Base-by-base conservation (phyloP, 176 grass and related monocot species). In the Tillandsia fasciculata region DNA sequence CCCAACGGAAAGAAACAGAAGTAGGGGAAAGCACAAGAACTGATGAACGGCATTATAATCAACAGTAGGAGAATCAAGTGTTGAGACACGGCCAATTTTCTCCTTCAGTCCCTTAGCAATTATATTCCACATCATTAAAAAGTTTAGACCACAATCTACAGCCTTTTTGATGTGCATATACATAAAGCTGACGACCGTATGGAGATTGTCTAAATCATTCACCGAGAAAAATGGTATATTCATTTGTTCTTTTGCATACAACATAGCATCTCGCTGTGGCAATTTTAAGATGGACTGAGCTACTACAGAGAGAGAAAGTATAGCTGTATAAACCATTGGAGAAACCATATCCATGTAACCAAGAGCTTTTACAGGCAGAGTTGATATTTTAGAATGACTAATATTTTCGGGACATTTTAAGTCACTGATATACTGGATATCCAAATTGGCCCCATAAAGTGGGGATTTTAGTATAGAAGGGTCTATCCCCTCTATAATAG, bases 11-110 rank as follows among this genome's bases (percentile, higher is more conserved):
- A 77, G 59, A 22, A 85, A 8, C 42, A 66, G 48, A 8, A 87
- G 67, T n/a, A 87, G 12, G 64, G 85, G 85, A 79, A 80, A 87
- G 49, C 73, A 87, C 24, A 87, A 73, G 64, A 87, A 87, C 51
- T 80, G 77, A 80, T 58, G 58, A n/a, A 83, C 50, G 12, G 70
- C 14, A 63, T 65, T 66, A 52, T 51, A 10, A 77, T 1, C 49
- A 73, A 13, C 9, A 24, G 23, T 50, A 12, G 26, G 27, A 65
- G 22, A 51, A 49, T 76, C 57, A 80, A 59, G 10, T 61, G 61
- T 29, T 48, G 48, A 53, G 42, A 76, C 11, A 49, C 13, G 15
- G 13, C 13, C 15, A 4, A 66, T 61, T 73, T 74, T 42, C 6
- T 59, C 48, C 13, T 73, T 80, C 65, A 87, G 64, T 17, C 12